Base-by-base conservation (phyloP, 805 yeast species). In the Myxozyma monticola region DNA sequence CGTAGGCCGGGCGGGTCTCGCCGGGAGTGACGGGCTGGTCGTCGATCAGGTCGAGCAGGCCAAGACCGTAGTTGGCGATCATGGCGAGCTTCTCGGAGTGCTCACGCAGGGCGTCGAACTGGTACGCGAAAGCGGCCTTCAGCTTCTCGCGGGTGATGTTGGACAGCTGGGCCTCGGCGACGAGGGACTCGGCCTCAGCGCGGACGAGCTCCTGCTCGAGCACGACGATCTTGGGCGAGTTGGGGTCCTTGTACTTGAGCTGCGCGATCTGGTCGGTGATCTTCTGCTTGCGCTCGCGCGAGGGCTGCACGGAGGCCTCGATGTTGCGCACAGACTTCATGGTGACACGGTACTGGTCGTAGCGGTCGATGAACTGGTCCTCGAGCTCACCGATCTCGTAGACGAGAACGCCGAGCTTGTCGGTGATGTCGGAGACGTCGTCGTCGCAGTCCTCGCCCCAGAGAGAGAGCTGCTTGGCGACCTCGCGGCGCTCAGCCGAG, bases 371-470 rank as follows among this genome's bases (percentile, higher is more conserved):
- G 79, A 88, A 90, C 72, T 88, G 96, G 74, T 93, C 98, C 77
- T 91, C 98, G 67, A 93, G 81, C 78, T 91, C 98, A 73, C 96
- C 97, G 68, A 93, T 80, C 78, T 91, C 98, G 75, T 84, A 91
- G 66, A 93, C 82, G 60, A 91, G 78, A 48, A 91, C 97, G 69
- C 98, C 98, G 70, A 91, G 80, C 75, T 93, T 90, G 75, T 91
- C 99, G 62, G 98, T 91, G 59, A 91, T 89, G 71, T 91, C 98
- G 56, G 93, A 83, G 49, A 91, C 96, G 66, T 91, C 99, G 66
- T 91, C 98, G 69, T 91, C 98, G 68, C 90, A 89, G 68, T 85
- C 95, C 71, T 87, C 96, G 75, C 99, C 99, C 99, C 99, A 91
- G 62, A 84, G 71, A 30, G 97, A 89, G 70, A 91, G 80, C 77